Evolutionary conservation across 306 rosid species (phyloP), one percentile per base, ranked within the genome.

Genomic region (Cicer yamashitae): DNA sequence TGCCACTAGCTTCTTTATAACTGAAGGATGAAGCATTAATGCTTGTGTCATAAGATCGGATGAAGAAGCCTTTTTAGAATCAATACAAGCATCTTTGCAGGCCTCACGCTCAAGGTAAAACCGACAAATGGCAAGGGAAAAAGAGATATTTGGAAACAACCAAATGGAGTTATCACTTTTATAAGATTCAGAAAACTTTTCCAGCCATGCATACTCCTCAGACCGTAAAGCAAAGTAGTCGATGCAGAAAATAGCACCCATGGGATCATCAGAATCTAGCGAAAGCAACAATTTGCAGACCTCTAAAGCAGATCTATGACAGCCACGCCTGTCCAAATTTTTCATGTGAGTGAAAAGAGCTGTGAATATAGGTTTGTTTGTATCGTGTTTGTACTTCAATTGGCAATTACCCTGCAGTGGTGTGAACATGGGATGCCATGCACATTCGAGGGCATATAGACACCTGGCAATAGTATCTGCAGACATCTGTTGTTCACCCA

Each of bases 221-320:
- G 97, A 94, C 74, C 99, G 89, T 80, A 92, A 75, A 25, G 96
- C 77, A 75, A 92, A 90, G 85, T 92, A 94, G 82, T 94, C 99
- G 50, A 92, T 82, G 82, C 87, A 92, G 85, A 94, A 94, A 78
- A 90, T 74, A 76, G 96, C 96, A 77, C 99, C 97, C 96, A 86
- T 86, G 48, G 97, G 99, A 86, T 92, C 96, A 77, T 94, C 93
- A 10, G 84, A 88, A 84, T 94, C 99, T 60, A 94, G 85, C 10
- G 96, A 92, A 79, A 94, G 92, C 88, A 94, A 82, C 60, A 94
- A 76, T 77, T 92, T 94, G 85, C 97, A 94, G 78, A 92, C 97
- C 82, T 94, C 97, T 74, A 94, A 86, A 82, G 97, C 97, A 66
- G 97, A 92, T 71, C 99, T 88, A 88, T 94, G 97, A 79, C 96